A percentile compares a stretch with the other conserved stretches of the same genome.
Conservation (phyloP, 2,329 filamentous ascomycete genomes). For the Phialophora expanda region DNA sequence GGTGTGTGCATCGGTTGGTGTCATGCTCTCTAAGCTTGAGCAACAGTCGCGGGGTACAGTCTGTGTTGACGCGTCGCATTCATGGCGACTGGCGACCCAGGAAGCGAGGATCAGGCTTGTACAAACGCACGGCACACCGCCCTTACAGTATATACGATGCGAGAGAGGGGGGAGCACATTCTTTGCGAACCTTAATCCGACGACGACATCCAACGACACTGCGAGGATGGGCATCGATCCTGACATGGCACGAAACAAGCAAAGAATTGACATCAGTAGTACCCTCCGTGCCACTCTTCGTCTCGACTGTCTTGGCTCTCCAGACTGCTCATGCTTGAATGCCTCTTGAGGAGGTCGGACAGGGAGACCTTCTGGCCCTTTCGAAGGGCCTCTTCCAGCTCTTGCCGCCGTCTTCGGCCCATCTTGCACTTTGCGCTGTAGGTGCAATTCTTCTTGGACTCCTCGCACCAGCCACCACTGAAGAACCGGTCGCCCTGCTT, state of each 20-base stretch:
- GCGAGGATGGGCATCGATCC: background rate
- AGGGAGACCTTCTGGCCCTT: slow-evolving; percentile 41
- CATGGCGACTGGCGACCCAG: background rate
- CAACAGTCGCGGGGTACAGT: background rate
- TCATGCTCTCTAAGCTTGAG: background rate
- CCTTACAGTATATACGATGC: background rate
- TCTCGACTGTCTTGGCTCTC: slow-evolving; percentile 26
- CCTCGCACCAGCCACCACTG: slow-evolving; percentile 40
- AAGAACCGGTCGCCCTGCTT: slow-evolving; percentile 50
- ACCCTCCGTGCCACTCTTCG: slow-evolving; percentile 34
- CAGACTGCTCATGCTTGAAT: slow-evolving; percentile 28
- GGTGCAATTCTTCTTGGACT: slow-evolving; percentile 45
- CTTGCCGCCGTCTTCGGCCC: slow-evolving; percentile 42
- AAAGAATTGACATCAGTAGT: slow-evolving; percentile 17
- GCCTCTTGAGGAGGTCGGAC: slow-evolving; percentile 30
- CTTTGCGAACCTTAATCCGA: background rate
- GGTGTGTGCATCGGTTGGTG: too few species aligned
- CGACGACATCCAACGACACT: background rate
- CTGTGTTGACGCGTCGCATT: background rate
- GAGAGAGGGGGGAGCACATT: background rate
- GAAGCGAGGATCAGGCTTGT: too few species aligned
- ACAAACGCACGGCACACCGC: background rate
- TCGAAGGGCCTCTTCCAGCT: slow-evolving; percentile 44
- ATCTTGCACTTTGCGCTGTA: slow-evolving; percentile 52
- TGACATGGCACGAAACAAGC: background rate